These are phyloP conservation scores for Phytophthora foliorum DNA, from an alignment of 352 stramenopile species.

Conservation along the genomic window DNA sequence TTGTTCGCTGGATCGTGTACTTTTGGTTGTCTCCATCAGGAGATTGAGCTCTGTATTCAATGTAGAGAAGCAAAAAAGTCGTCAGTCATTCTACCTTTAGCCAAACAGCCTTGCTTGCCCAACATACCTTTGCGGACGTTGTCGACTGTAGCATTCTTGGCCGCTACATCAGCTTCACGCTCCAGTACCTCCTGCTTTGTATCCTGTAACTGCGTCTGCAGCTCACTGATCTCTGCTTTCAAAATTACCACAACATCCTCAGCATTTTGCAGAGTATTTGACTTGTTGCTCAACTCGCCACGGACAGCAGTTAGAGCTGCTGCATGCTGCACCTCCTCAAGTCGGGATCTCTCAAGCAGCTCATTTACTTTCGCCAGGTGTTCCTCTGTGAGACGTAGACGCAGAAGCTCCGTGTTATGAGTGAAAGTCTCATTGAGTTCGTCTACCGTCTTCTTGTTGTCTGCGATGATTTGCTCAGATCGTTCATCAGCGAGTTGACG, in stretches of 20 bases:
- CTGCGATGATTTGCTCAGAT: constrained; percentile 1
- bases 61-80: neutral
- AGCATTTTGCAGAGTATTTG: constrained; percentile 6
- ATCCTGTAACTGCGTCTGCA: constrained; percentile 28
- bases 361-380: constrained; percentile 38
- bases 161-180: constrained; percentile 39
- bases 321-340: constrained; percentile 23
- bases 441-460: constrained; percentile 14
- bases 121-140: constrained; percentile 60
- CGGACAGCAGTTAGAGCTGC: constrained; percentile 5
- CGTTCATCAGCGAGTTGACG: neutral
- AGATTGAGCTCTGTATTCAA: constrained; percentile 40
- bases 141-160: constrained; percentile 57
- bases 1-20: constrained; percentile 35
- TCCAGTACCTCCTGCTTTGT: constrained; percentile 28
- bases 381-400: constrained; percentile 29
- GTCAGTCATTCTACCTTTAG: neutral
- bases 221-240: constrained; percentile 13
- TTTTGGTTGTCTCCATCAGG: constrained; percentile 33
- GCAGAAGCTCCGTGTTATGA: constrained; percentile 28
- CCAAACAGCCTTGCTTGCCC: neutral
- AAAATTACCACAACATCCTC: constrained; percentile 7
- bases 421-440: constrained; percentile 21
- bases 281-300: constrained; percentile 22
- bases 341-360: constrained; percentile 25